Evolutionary conservation across 768 basidiomycete genomes (phyloP).

Genomic region (Boletus tomentosulus): DNA sequence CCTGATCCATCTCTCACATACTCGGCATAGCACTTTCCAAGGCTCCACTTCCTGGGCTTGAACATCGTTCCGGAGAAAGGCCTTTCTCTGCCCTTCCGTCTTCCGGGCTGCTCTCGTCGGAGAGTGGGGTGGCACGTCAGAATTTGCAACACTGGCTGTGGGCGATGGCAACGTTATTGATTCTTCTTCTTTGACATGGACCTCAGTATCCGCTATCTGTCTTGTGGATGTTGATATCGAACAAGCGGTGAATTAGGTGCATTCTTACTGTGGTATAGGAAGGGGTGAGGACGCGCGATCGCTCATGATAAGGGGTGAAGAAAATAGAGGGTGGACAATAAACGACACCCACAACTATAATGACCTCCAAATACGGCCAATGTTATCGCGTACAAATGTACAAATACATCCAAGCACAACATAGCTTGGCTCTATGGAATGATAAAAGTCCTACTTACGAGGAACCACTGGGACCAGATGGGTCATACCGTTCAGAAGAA

Average conservation of each 20-base stretch:
- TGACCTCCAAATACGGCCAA: conserved; percentile 21
- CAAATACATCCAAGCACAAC: not conserved
- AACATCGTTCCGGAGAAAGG: conserved; percentile 50
- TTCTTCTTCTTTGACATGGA: conserved; percentile 17
- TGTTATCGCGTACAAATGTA: not conserved
- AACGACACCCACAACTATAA: not conserved
- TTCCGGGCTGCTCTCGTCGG: conserved; percentile 19
- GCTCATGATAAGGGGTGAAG: conserved; percentile 31
- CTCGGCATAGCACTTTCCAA: conserved; percentile 52
- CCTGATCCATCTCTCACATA: conserved; percentile 61
- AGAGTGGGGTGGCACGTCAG: not conserved
- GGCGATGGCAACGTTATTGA: conserved; percentile 4
- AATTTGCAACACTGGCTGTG: not conserved
- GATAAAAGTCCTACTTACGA: conserved; percentile 8
- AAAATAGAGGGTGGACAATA: conserved; percentile 7
- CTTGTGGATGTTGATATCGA: conserved; percentile 14
- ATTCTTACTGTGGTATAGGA: conserved; percentile 15
- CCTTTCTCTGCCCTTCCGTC: conserved; percentile 44
- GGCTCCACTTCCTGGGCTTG: conserved; percentile 47
- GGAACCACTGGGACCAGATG: conserved; percentile 11
- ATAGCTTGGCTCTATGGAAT: not conserved
- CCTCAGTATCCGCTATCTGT: not conserved
- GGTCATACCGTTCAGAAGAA: conserved; percentile 33
- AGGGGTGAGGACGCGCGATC: conserved; percentile 12
- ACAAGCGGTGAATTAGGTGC: not conserved